phyloP scores from a whole-genome alignment of 768 basidiomycete species.

The Lentinula edodes region DNA sequence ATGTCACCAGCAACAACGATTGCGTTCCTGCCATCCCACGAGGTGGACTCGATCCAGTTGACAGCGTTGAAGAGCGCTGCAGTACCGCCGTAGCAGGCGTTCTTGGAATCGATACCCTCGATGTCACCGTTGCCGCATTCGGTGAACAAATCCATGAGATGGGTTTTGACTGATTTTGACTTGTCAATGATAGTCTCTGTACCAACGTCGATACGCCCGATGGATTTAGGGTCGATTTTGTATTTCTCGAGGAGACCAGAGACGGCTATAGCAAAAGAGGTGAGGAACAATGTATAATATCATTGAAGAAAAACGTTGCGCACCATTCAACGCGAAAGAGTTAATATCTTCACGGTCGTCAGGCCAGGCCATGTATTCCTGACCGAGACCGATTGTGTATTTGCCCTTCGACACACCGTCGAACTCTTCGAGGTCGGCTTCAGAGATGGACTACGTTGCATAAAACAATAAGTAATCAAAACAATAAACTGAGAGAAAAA shows the following conservation, averaged over 20 bases:
- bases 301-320: constrained; percentile 15
- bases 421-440: constrained; percentile 89
- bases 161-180: constrained; percentile 97
- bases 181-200: constrained; percentile 99
- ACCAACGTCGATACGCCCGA: constrained; percentile 96
- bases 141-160: constrained; percentile 97
- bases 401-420: constrained; percentile 94
- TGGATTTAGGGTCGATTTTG: constrained; percentile 92
- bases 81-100: constrained; percentile 98
- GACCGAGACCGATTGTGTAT: constrained; percentile 98
- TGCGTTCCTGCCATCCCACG: constrained; percentile 97
- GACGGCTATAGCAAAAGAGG: constrained; percentile 52
- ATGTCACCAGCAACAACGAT: constrained; percentile 97
- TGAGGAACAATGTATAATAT: constrained; percentile 1
- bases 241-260: constrained; percentile 87
- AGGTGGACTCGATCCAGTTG: constrained; percentile 95
- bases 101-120: constrained; percentile 98
- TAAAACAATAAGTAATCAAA: constrained; percentile 5
- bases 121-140: constrained; percentile 92
- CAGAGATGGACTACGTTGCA: constrained; percentile 77
- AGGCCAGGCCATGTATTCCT: constrained; percentile 97
- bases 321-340: constrained; percentile 93
- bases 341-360: constrained; percentile 99
- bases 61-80: constrained; percentile 98
- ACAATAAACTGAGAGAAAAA: background rate